Evolutionary conservation across 768 basidiomycete species (phyloP).

Genomic region (Podaxis sp.): DNA sequence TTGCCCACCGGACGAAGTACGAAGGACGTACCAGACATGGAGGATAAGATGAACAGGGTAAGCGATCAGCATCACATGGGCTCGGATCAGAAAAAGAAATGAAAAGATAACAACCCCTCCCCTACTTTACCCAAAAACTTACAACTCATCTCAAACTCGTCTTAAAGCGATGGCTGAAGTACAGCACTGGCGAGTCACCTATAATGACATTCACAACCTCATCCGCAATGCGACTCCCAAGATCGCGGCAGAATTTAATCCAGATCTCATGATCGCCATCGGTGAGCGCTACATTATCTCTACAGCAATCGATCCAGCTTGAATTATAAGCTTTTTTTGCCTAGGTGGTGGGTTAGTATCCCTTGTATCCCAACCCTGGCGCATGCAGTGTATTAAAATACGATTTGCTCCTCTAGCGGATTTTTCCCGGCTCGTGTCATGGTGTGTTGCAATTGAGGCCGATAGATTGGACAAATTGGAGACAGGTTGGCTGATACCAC

Average conservation of each 20-base stretch:
- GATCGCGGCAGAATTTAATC: constrained; percentile 79
- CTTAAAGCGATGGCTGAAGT: constrained; percentile 35
- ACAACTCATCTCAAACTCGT: constrained; percentile 6
- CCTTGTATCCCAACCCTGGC: constrained; percentile 5
- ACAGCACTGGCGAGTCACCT: constrained; percentile 71
- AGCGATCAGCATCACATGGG: constrained; percentile 14
- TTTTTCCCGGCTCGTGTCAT: constrained; percentile 96
- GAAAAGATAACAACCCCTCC: neutral
- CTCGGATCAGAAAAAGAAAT: constrained; percentile 11
- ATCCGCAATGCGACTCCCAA: constrained; percentile 64
- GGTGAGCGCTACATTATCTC: constrained; percentile 36
- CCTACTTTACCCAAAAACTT: too few species aligned
- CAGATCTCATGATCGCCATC: constrained; percentile 84
- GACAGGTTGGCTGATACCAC: constrained; percentile 7
- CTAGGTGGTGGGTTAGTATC: constrained; percentile 77
- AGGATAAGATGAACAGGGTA: constrained; percentile 6
- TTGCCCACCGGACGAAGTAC: neutral
- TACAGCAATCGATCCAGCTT: neutral
- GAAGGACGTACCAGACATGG: constrained; percentile 27
- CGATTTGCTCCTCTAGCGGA: constrained; percentile 51
- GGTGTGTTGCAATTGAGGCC: constrained; percentile 35
- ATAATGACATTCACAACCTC: constrained; percentile 91
- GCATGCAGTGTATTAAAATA: neutral
- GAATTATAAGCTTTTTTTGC: neutral
- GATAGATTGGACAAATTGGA: neutral